Base-by-base conservation (phyloP, 2,329 filamentous ascomycete species). In the Hypocrella siamensis region DNA sequence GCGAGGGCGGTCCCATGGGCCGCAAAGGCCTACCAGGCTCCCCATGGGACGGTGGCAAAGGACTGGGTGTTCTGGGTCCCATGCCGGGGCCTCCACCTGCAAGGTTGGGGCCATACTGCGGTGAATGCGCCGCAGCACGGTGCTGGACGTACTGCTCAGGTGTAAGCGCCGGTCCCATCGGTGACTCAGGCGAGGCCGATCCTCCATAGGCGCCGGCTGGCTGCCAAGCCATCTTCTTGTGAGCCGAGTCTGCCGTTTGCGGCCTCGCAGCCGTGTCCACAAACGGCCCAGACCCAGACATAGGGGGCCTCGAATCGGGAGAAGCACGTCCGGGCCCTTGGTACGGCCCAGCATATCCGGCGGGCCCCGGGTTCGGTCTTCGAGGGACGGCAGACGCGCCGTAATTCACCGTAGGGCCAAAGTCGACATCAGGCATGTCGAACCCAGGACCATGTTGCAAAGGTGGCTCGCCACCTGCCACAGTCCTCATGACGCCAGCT, bases 111-210 rank as follows among this genome's bases (percentile, higher is more conserved):
- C 67, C 67, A 46, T 71, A 69, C 26, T 67, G 45, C 12, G 74
- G 66, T 5, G 64, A 63, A 30, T 65, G 58, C 8, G 64, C 60
- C 14, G 65, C 61, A 4, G 71, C 78, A 38, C 83, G 75, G 42
- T 88, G 78, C 44, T 84, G 74, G 5, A 93, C 83, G 55, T 79
- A 93, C 43, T 92, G 75, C 49, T 93, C 83, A 0, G 84, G 67
- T 4, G 78, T 80, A 10, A 93, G 47, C 7, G 57, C 63, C n/a
- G 15, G 10, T 32, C 31, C 35, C 18, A 33, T 27, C 19, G 10
- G 17, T 11, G 31, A 22, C 17, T 17, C 19, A 11, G 60, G n/a
- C n/a, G n/a, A 52, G 15, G 39, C 60, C 8, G 61, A 61, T 10
- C 60, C 57, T 22, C 60, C 54, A 22, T 64, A 56, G 3, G 61